Evolutionary conservation across 768 basidiomycete species (phyloP), one percentile per base, ranked within the genome.

Genomic region (Rhodocollybia butyracea): DNA sequence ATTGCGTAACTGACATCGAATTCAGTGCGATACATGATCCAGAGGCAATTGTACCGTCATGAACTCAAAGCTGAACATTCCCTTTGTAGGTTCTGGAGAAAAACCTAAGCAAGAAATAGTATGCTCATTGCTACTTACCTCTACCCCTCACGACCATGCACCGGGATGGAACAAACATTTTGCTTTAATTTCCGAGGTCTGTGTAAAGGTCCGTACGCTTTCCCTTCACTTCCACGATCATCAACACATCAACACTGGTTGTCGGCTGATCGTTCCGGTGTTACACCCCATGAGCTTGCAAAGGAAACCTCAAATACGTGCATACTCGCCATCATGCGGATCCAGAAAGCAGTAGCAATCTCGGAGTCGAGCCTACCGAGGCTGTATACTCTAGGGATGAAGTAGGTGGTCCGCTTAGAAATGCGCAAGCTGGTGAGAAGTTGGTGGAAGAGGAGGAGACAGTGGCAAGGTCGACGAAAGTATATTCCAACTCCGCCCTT

Each of bases 1-100:
- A n/a, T n/a, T n/a, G n/a, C n/a, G n/a, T n/a, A 3, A 5, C 22
- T 50, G 34, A 50, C 17, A 17, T 38, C 21, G 36, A n/a, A 5
- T 21, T 15, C 41, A 54, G 53, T 22, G 34, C 53, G 34, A 54
- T 54, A 43, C 53, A 54, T 38, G 53, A 54, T 22, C 53, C 53
- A 13, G 19, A 54, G 42, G 53, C 46, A 38, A 2, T 13, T 52
- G 19, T 6, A 51, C 19, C 13, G 10, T 22, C 21, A 11, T 30
- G 8, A 10, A 12, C 15, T 43, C 15, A 30, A 13, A 5, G 26
- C 15, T 42, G 42, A 17, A 13, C 13, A 13, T 15, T 6, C n/a
- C 27, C 17, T 15, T 15, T 13, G 0, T 38, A 54, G 53, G 30
- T 54, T 12, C 21, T 54, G 5, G 53, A 54, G 8, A 34, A 21